Base-by-base conservation (phyloP, 2,329 filamentous ascomycete genomes). In the Neofusicoccum sp. region DNA sequence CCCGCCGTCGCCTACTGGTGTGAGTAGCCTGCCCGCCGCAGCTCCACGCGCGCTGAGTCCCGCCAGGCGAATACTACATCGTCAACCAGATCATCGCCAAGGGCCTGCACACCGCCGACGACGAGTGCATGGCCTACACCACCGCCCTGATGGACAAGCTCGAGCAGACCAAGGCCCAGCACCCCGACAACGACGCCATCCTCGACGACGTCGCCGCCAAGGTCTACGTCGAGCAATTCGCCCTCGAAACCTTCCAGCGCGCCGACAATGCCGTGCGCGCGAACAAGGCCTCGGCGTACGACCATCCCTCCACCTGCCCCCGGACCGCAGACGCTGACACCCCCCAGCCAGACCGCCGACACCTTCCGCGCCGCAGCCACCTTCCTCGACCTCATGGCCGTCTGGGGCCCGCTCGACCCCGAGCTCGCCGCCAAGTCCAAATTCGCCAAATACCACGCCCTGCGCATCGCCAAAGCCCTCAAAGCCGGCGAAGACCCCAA, bases 1-100 rank as follows among this genome's bases (percentile, higher is more conserved):
- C 95, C 95, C 7, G 90, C 95, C 62, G 84, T 98, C 67, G 84
- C 93, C 64, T 99, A 98, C 76, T 98, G 93, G 92, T 95, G 93
- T 96, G 83, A 71, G 89, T 83, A 43, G 48, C 56, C 54, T 1
- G 14, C 8, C 36, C 43, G 33, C 44, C 31, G 11, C 24, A 58
- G 11, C 34, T 33, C n/a, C 16, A 40, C 49, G 41, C 56, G 14
- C 56, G 60, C 61, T 65, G 59, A 62, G 66, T 24, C 66, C 66
- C 65, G 67, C 63, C 63, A 95, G 91, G 90, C 74, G 89, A 96
- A 71, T 96, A 95, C 75, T 95, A 91, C 82, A 90, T 95, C 28
- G 89, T 96, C 48, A 92, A 98, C 70, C 90, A 96, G 71, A 96
- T 99, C 66, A 86, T 99, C 12, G 82, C 84, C 57, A 90, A 88